phyloP scores from a whole-genome alignment of 768 basidiomycete species.

The Trametes elegans region DNA sequence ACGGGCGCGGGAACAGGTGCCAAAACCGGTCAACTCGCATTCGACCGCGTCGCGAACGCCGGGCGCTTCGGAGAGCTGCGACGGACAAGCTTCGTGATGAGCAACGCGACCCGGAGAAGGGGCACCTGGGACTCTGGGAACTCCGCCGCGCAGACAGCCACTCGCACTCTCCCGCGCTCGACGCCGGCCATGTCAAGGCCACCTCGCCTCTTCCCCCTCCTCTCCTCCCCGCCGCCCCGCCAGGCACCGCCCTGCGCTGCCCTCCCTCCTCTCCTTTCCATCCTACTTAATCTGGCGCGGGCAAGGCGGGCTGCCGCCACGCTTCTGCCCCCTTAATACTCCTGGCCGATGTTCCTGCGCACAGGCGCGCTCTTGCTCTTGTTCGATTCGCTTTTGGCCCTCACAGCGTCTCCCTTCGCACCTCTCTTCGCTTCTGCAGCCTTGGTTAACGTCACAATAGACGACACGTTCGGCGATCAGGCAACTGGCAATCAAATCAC shows the following conservation, averaged over 20 bases:
- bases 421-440: constrained; percentile 11
- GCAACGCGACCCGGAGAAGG: background rate
- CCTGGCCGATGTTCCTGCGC: background rate
- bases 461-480: constrained; percentile 38
- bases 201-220: background rate
- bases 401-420: background rate
- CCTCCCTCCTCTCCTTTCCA: constrained; percentile 12
- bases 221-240: background rate
- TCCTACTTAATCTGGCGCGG: constrained; percentile 14
- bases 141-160: background rate
- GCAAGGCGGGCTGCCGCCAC: background rate
- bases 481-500: constrained; percentile 30
- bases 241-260: constrained; percentile 14
- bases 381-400: background rate
- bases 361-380: constrained; percentile 1
- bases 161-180: constrained; percentile 4
- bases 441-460: constrained; percentile 41
- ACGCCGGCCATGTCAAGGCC: constrained; percentile 7
- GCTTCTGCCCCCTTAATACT: constrained; percentile 1
- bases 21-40: background rate
- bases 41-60: background rate
- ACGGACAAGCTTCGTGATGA: constrained; percentile 9
- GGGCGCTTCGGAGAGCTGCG: background rate
- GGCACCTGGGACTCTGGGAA: background rate
- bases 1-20: background rate